phyloP scores from a whole-genome alignment of 2,329 filamentous ascomycete species.

The Microcyclospora tardicrescens region DNA sequence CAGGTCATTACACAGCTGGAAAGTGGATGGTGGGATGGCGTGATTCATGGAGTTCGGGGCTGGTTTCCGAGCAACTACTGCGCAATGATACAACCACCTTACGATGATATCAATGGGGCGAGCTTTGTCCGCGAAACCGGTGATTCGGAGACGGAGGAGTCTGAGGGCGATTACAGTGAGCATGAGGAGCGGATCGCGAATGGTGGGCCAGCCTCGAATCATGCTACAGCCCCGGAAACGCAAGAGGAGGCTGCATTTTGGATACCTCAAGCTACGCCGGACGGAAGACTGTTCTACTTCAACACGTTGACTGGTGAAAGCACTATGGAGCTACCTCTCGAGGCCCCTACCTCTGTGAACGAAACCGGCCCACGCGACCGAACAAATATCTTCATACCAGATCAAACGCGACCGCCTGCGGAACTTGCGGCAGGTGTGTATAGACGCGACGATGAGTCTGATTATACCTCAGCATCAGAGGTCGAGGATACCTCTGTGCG shows the following conservation, averaged over 20 bases:
- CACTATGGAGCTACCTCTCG: slow-evolving; percentile 85
- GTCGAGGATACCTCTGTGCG: slow-evolving; percentile 65
- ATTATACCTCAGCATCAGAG: slow-evolving; percentile 77
- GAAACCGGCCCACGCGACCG: slow-evolving; percentile 82
- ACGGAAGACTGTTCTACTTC: slow-evolving; percentile 91
- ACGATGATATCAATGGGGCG: slow-evolving; percentile 53
- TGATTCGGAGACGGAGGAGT: slow-evolving; percentile 37
- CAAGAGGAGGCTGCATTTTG: slow-evolving; percentile 90
- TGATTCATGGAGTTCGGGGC: slow-evolving; percentile 89
- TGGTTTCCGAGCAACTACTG: slow-evolving; percentile 99
- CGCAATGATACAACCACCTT: slow-evolving; percentile 64
- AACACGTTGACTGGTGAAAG: slow-evolving; percentile 94
- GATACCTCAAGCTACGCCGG: slow-evolving; percentile 93
- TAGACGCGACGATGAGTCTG: slow-evolving; percentile 76
- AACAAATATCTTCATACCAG: slow-evolving; percentile 76
- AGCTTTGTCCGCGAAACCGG: slow-evolving; percentile 44
- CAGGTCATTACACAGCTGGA: slow-evolving; percentile 97
- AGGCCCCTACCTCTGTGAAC: slow-evolving; percentile 66
- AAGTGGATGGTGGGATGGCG: slow-evolving; percentile 98
- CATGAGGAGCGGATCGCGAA: slow-evolving; percentile 36
- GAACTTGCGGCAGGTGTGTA: slow-evolving; percentile 77
- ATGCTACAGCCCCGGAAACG: slow-evolving; percentile 49
- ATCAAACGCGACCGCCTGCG: slow-evolving; percentile 76
- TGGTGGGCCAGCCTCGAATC: slow-evolving; percentile 33
- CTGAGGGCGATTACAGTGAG: slow-evolving; percentile 52